These are phyloP conservation scores for Lipomyces mesembrius DNA, from an alignment of 805 yeast species.

Conservation along the genomic window DNA sequence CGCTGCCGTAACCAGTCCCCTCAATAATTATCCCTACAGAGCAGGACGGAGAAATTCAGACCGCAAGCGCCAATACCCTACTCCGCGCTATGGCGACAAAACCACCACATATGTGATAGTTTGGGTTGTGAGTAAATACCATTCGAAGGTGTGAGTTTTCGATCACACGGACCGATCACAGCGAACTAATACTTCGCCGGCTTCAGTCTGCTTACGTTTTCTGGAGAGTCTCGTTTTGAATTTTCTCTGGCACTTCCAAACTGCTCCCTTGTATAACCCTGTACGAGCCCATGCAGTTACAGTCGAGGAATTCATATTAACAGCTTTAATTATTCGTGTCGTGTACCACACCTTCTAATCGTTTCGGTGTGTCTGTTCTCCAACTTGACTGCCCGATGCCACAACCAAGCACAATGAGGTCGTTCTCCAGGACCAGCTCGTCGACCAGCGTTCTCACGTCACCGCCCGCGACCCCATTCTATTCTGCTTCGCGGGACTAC, in stretches of 20 bases:
- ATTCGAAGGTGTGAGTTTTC: neutral
- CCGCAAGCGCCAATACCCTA: neutral
- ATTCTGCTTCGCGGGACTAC: conserved; percentile 1
- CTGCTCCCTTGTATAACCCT: neutral
- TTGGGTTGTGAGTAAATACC: neutral
- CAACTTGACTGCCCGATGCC: neutral
- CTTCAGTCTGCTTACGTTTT: neutral
- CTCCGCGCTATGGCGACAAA: neutral
- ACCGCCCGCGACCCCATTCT: conserved; percentile 3
- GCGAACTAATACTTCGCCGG: neutral
- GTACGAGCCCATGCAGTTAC: neutral
- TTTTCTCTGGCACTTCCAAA: neutral
- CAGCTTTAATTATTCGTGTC: neutral
- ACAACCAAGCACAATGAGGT: neutral
- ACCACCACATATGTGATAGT: neutral
- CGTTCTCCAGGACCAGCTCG: conserved; percentile 9
- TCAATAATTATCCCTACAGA: too few species aligned
- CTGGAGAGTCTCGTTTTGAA: neutral
- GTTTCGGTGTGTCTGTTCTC: neutral
- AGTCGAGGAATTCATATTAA: neutral
- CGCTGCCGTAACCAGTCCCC: too few species aligned
- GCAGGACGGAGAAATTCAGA: neutral
- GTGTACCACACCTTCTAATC: neutral
- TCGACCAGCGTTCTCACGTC: conserved; percentile 8
- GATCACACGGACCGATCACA: neutral